Base-by-base conservation (phyloP, 1,284 basidiomycete genomes). In the Ceratobasidium sp. region DNA sequence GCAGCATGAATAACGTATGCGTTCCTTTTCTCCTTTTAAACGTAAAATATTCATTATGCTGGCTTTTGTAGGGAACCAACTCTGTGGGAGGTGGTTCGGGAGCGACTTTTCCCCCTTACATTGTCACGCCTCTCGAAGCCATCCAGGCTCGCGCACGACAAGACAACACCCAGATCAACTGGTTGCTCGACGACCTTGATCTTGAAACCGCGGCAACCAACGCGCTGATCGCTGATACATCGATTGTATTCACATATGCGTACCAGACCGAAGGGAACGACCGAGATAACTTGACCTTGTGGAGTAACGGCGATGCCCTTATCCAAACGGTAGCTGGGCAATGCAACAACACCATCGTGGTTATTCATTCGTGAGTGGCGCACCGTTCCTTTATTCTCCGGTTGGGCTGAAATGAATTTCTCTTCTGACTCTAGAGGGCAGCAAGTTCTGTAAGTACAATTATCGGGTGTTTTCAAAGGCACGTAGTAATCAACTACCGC, bases 11-110 rank as follows among this genome's bases (percentile, higher is more conserved):
- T 89, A 88, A 79, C 89, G 88, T 89, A 89, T 88, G 89, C 22
- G 85, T 85, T 68, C 89, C 79, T 91, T 92, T 43, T 90, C 88
- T 91, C 19, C 86, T 95, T 1, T 92, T 46, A 1, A 22, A 13
- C 15, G 43, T 61, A 8, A 29, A 25, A 7, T 17, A 92, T 9
- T 91, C 94, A 88, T 94, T 93, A 43, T 95, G 94, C 93, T 95
- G 91, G n/a, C 89, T 88, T 67, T 92, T 92, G 71, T 83, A 66
- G 54, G 52, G 40, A 44, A 62, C 76, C 32, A 54, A 52, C 64
- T 29, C 40, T n/a, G 51, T 56, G 13, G 74, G 64, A 15, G 57
- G 52, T 17, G 69, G 66, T 32, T 76, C 74, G 8, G 64, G 59
- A 1, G 46, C 84, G 6, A 81, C 81, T 61, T 81, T 86, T 57